phyloP scores from a whole-genome alignment of 331 rosid species.

The Acacia pycnantha region DNA sequence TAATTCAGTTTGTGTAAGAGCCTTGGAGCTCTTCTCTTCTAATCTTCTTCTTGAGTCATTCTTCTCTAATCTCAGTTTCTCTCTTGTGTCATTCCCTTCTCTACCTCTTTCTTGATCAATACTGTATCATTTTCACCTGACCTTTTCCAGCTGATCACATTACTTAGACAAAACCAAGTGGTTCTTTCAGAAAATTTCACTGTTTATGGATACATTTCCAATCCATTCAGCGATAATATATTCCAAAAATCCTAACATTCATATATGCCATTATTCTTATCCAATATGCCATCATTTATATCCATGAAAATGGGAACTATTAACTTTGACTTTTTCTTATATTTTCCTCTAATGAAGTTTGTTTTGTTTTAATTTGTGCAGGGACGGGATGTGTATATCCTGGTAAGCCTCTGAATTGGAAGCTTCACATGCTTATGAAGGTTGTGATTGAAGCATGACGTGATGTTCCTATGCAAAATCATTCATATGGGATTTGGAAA shows the following conservation, averaged over 20 bases:
- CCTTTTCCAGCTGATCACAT: neutral
- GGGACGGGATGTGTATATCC: slow-evolving; percentile 93
- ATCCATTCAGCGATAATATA: neutral
- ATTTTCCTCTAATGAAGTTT: slow-evolving; percentile 26
- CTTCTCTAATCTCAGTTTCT: too few relatives aligned
- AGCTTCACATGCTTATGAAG: slow-evolving; percentile 23
- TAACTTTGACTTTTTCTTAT: slow-evolving; percentile 1
- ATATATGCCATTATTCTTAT: neutral
- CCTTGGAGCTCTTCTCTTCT: too few relatives aligned
- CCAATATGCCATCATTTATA: neutral
- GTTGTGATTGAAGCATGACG: slow-evolving; percentile 25
- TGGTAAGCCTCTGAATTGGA: slow-evolving; percentile 58
- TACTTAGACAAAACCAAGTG: slow-evolving; percentile 10
- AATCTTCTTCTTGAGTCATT: too few relatives aligned
- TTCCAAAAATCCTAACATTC: neutral
- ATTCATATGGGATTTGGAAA: neutral
- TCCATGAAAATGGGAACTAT: neutral
- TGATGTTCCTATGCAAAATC: slow-evolving; percentile 9
- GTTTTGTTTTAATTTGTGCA: slow-evolving; percentile 44
- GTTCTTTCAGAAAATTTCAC: neutral
- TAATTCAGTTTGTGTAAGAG: too few relatives aligned
- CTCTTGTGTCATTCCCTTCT: too few relatives aligned
- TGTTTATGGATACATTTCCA: neutral
- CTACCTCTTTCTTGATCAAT: too few relatives aligned
- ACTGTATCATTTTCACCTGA: too few relatives aligned